A percentile compares a stretch with the other conserved stretches of the same genome.
Evolutionary conservation across 2,329 filamentous ascomycete species (phyloP).

Genomic region (Cytospora piceicola): DNA sequence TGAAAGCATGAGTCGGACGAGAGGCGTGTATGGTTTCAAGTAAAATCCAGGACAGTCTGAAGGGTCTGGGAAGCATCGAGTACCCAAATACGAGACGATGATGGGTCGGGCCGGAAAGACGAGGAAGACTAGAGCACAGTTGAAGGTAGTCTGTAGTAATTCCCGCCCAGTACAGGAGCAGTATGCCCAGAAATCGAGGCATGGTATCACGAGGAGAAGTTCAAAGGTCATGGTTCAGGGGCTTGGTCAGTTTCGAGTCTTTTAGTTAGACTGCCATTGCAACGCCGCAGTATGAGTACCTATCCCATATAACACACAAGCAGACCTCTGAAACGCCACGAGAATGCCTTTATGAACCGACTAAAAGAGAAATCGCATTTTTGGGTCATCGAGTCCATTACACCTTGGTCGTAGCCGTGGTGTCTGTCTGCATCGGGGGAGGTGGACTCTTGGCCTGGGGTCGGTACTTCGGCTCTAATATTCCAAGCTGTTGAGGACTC

Average conservation of each 20-base stretch:
- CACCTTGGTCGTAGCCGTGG: slow-evolving; percentile 23
- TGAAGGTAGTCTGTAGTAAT: neutral
- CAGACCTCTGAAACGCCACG: slow-evolving; percentile 14
- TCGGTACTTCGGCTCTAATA: slow-evolving; percentile 45
- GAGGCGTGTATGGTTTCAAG: too few species aligned
- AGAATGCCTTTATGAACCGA: slow-evolving; percentile 7
- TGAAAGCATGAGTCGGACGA: too few species aligned
- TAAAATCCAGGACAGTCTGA: too few species aligned
- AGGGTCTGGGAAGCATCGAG: too few species aligned
- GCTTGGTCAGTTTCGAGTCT: neutral
- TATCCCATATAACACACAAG: slow-evolving; percentile 23
- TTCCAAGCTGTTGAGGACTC: slow-evolving; percentile 38
- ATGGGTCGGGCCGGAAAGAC: neutral
- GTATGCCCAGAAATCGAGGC: neutral
- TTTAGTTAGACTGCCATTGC: slow-evolving; percentile 7
- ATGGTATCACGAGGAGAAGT: neutral
- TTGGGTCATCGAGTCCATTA: neutral
- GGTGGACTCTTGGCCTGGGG: slow-evolving; percentile 34
- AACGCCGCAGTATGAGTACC: neutral
- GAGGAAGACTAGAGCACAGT: neutral
- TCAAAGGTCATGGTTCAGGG: neutral
- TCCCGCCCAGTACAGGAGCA: neutral
- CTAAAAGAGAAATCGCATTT: slow-evolving; percentile 18
- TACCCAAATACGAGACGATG: too few species aligned
- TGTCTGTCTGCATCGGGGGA: slow-evolving; percentile 9